Base-by-base conservation (phyloP, 2,329 filamentous ascomycete species). In the Epichloe bromicola region DNA sequence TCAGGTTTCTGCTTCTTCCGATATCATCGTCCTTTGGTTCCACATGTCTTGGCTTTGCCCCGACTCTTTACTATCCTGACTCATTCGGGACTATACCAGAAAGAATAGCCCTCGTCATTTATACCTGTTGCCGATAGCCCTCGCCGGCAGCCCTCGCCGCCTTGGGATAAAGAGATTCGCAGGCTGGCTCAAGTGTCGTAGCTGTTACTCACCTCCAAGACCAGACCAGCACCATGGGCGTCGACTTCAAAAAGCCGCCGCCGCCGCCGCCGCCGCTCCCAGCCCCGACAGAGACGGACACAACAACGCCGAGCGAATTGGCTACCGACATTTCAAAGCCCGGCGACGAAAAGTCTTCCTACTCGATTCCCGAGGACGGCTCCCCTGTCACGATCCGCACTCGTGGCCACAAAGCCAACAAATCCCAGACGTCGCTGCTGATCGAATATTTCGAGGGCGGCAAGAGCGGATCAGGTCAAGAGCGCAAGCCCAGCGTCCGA, bases 381-480 rank as follows among this genome's bases (percentile, higher is more conserved):
- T 91, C 86, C 86, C 49, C 90, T 41, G 83, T 98, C 62, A 97
- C 88, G 54, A 94, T 98, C 66, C 83, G 85, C 64, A 95, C 91
- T 43, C 80, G 78, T 54, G 75, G 79, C 60, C 76, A 79, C 63
- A 72, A 70, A 57, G 62, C 73, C 55, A 77, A 72, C 63, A 70
- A 79, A 60, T 95, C 88, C 44, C 89, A 95, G 71, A 95, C 90
- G 38, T 94, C 88, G 51, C 75, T 96, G 58, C 75, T 96, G 60
- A 96, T 96, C 61, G 90, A 96, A 70, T 95, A 95, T 68, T 96
- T 94, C 62, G 90, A 95, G 70, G 86, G 82, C 58, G 81, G 83
- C 56, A 90, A 87, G 51, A 68, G 74, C 52, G 72, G 74, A 56
- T 65, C 69, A 41, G 74, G 74, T 59, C 74, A 74, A 59, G 78